Evolutionary conservation across 805 yeast species (phyloP), one percentile per base, ranked within the genome.

Genomic region (Zygoascus biomembranicola): DNA sequence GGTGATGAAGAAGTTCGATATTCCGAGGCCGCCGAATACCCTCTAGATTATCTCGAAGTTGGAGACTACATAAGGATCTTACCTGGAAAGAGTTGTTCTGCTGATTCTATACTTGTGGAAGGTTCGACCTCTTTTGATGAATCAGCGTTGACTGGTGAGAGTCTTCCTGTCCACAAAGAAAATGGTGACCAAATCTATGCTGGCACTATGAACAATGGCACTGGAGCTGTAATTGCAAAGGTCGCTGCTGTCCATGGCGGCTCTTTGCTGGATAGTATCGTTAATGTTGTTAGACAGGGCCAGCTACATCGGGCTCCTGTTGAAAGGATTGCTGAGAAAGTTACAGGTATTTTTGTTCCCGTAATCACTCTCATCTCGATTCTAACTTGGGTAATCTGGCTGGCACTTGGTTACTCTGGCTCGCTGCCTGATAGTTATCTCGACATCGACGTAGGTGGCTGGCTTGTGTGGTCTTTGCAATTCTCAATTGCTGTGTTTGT

Each of bases 51-150:
- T 49, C 70, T 92, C 32, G 96, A 92, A 65, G 87, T 96, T 2
- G 97, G 97, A 56, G 99, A 94, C 66, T 81, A 84, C 43, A 75
- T 90, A 1, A 57, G 60, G 14, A 63, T 72, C 9, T 51, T 63
- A 9, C 68, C 73, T 1, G 76, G 75, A n/a, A 64, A 63, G 61
- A 62, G 71, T 8, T 68, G 69, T 18, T 95, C 97, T 0, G 90
- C 92, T 0, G 99, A 92, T 68, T 79, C 85, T 26, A 73, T 88
- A 2, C 67, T 92, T 54, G 71, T 87, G 9, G 66, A 73, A 6
- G 97, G 98, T 2, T 72, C 72, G 16, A 78, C 92, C 55, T 92
- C 87, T 58, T 84, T 89, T 66, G 96, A 92, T 66, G 98, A 92
- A 71, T 79, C 90, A 31, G 83, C 96, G 3, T 74, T 92, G 28